Evolutionary conservation across 371 early-diverging fungal species (phyloP).

Genomic region (Umbelopsis sp.): DNA sequence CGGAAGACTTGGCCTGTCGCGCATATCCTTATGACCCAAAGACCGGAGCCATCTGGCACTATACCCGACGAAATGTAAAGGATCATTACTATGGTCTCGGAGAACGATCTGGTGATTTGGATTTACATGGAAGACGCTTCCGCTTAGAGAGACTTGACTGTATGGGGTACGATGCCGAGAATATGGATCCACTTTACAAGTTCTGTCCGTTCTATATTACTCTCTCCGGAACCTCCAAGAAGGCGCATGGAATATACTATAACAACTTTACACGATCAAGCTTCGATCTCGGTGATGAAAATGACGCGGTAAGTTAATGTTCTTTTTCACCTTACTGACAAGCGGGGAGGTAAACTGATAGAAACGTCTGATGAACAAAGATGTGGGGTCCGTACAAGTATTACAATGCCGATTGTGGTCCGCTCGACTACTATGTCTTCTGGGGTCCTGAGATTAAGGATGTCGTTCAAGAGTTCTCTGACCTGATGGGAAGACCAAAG

Average conservation of each 20-base stretch:
- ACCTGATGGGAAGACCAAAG: conserved; percentile 46
- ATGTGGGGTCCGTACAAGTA: conserved; percentile 62
- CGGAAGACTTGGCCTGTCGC: conserved; percentile 56
- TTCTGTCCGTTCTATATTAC: conserved; percentile 57
- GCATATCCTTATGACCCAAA: conserved; percentile 47
- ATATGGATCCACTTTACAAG: conserved; percentile 66
- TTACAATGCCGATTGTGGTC: conserved; percentile 37
- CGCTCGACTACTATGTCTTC: conserved; percentile 60
- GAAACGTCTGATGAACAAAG: conserved; percentile 28
- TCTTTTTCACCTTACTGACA: neutral
- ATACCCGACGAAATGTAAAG: conserved; percentile 29
- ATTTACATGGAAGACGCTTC: conserved; percentile 53
- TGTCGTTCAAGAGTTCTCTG: conserved; percentile 43
- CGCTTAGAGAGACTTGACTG: conserved; percentile 55
- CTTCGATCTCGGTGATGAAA: conserved; percentile 56
- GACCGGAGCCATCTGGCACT: conserved; percentile 38
- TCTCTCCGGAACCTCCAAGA: conserved; percentile 34
- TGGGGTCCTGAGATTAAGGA: conserved; percentile 51
- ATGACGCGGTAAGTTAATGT: conserved; percentile 37
- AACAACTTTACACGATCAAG: conserved; percentile 45
- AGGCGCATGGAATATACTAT: conserved; percentile 61
- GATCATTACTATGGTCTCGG: conserved; percentile 57
- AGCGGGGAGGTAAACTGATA: neutral
- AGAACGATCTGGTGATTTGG: conserved; percentile 52
- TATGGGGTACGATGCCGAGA: conserved; percentile 60